These are phyloP conservation scores for Auricularia sp. DNA, from an alignment of 768 basidiomycete genomes.

Conservation along the genomic window DNA sequence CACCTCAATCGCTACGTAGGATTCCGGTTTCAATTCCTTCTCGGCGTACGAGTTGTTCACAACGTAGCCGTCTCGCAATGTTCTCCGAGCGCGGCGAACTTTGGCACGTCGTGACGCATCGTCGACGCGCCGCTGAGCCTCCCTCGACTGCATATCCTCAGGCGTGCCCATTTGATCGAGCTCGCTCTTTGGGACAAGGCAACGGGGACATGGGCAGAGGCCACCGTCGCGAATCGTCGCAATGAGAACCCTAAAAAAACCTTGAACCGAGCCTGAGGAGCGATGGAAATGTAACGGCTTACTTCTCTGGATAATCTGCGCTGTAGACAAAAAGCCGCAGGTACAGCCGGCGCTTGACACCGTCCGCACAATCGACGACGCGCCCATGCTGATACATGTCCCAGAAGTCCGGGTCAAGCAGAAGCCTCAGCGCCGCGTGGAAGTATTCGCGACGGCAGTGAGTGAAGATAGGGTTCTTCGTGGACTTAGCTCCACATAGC, in stretches of 20 bases:
- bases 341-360: conserved; percentile 13
- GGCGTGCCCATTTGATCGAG: conserved; percentile 23
- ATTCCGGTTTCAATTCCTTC: conserved; percentile 8
- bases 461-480: conserved; percentile 1
- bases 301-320: conserved; percentile 24
- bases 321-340: conserved; percentile 19
- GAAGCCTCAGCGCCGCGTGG: conserved; percentile 14
- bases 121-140: not conserved
- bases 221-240: conserved; percentile 31
- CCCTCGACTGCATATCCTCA: too few species aligned
- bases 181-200: conserved; percentile 21
- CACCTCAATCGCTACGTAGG: not conserved
- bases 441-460: conserved; percentile 17
- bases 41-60: conserved; percentile 9
- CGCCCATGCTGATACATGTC: conserved; percentile 17
- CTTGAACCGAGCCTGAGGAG: too few species aligned
- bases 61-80: conserved; percentile 4
- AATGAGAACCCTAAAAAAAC: conserved; percentile 30
- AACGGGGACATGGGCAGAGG: conserved; percentile 30
- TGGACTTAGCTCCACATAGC: not conserved
- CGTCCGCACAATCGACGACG: conserved; percentile 14
- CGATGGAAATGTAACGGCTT: too few species aligned
- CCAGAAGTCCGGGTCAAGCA: conserved; percentile 12
- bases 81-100: not conserved
- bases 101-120: not conserved